phyloP scores from a whole-genome alignment of 1,284 basidiomycete genomes.

The Tetrapyrgos nigripes region DNA sequence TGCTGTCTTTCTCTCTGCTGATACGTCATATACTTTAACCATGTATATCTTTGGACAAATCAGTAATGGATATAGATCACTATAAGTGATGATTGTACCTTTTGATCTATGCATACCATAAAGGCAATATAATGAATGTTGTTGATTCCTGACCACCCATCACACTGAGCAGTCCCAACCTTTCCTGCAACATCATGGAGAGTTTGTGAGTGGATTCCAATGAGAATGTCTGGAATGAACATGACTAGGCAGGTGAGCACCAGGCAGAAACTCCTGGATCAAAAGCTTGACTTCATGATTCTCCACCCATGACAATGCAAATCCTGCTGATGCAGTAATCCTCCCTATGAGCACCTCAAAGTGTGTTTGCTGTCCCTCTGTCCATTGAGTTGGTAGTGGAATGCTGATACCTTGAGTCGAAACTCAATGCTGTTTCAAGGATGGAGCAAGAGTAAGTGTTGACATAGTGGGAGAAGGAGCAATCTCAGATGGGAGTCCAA shows the following conservation, averaged over 20 bases:
- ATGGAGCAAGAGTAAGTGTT: too few species aligned
- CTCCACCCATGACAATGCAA: constrained; percentile 8
- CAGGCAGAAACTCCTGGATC: background rate
- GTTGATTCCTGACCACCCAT: constrained; percentile 18
- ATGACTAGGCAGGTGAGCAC: background rate
- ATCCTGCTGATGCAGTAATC: background rate
- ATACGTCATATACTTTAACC: constrained; percentile 32
- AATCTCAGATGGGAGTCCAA: too few species aligned
- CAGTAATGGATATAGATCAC: background rate
- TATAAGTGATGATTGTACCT: constrained; percentile 5
- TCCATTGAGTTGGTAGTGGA: too few species aligned
- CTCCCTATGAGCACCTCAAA: background rate
- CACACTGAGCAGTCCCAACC: constrained; percentile 10
- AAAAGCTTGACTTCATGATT: background rate
- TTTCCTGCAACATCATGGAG: too few species aligned
- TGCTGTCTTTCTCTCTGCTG: constrained; percentile 35
- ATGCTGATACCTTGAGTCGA: too few species aligned
- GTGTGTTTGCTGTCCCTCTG: background rate
- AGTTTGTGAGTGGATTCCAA: too few species aligned
- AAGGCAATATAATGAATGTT: constrained; percentile 14
- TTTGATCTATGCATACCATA: constrained; percentile 10
- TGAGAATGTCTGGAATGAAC: too few species aligned
- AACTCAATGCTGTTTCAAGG: too few species aligned
- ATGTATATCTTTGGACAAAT: background rate
- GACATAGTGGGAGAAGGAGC: too few species aligned